These are phyloP conservation scores for Phytophthora nicotianae DNA, from an alignment of 352 stramenopile genomes.

Conservation along the genomic window DNA sequence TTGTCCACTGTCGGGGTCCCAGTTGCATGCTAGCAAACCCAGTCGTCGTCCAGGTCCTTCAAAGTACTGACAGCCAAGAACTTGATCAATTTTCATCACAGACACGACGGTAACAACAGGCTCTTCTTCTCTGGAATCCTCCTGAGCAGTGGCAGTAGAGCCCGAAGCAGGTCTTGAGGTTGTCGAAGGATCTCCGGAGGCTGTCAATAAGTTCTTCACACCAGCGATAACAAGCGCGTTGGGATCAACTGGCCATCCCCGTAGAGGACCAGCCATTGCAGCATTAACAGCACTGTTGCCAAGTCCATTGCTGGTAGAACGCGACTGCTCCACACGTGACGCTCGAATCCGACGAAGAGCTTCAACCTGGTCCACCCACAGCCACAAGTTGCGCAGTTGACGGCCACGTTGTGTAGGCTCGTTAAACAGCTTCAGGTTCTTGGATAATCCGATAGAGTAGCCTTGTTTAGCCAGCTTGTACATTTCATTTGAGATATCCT, in stretches of 20 bases:
- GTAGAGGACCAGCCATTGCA: conserved; percentile 47
- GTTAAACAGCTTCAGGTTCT: conserved; percentile 78
- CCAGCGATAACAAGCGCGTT: conserved; percentile 64
- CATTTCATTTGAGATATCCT: conserved; percentile 84
- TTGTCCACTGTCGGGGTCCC: conserved; percentile 79
- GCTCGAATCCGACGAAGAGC: conserved; percentile 66
- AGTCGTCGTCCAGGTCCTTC: conserved; percentile 74
- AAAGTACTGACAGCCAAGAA: conserved; percentile 74
- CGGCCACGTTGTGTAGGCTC: conserved; percentile 42
- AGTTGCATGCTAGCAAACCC: conserved; percentile 79
- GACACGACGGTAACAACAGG: conserved; percentile 42
- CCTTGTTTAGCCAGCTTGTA: conserved; percentile 73
- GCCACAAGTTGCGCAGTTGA: conserved; percentile 70
- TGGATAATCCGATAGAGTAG: conserved; percentile 79
- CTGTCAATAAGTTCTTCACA: conserved; percentile 67
- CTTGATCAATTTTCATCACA: conserved; percentile 60
- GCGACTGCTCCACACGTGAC: conserved; percentile 55
- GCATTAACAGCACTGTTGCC: conserved; percentile 33
- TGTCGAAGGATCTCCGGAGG: conserved; percentile 25
- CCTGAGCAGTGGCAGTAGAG: conserved; percentile 19
- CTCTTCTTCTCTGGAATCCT: conserved; percentile 31
- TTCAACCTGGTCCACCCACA: conserved; percentile 88
- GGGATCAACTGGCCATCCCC: conserved; percentile 76
- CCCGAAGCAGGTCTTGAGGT: conserved; percentile 12
- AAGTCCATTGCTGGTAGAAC: conserved; percentile 30